Evolutionary conservation across 2,329 filamentous ascomycete genomes (phyloP).

Genomic region (Mycogone perniciosa): DNA sequence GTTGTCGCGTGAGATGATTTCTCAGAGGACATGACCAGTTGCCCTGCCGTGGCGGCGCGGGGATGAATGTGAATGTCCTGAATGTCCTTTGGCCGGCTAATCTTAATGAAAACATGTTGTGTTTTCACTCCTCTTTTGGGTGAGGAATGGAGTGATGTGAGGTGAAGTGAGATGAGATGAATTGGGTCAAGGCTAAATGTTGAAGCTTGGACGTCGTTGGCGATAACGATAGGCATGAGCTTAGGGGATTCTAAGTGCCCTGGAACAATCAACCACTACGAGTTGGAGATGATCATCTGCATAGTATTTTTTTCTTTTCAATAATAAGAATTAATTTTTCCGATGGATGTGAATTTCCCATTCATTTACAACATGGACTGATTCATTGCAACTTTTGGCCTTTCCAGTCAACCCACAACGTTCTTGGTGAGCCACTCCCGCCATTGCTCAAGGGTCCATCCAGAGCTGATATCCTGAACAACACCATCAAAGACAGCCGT

Average conservation of each 20-base stretch:
- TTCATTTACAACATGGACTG: background rate
- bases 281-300: background rate
- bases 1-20: conserved; percentile 12
- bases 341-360: background rate
- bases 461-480: conserved; percentile 72
- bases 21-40: background rate
- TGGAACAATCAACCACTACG: too few species aligned
- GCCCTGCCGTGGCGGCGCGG: background rate
- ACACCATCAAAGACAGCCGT: conserved; percentile 86
- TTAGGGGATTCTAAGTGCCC: background rate
- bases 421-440: conserved; percentile 67
- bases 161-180: background rate
- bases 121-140: background rate
- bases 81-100: background rate
- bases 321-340: background rate
- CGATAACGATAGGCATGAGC: background rate
- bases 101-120: conserved; percentile 8
- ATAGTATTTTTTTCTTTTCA: background rate
- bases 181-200: background rate
- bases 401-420: conserved; percentile 30
- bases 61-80: background rate
- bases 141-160: background rate
- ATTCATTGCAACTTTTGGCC: background rate
- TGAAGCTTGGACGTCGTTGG: background rate
- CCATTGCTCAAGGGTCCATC: conserved; percentile 78